Percentiles rank a stretch among this genome's conserved stretches.
Evolutionary conservation across 1,284 basidiomycete species (phyloP).

Genomic region (Fomitopsis schrenkii): DNA sequence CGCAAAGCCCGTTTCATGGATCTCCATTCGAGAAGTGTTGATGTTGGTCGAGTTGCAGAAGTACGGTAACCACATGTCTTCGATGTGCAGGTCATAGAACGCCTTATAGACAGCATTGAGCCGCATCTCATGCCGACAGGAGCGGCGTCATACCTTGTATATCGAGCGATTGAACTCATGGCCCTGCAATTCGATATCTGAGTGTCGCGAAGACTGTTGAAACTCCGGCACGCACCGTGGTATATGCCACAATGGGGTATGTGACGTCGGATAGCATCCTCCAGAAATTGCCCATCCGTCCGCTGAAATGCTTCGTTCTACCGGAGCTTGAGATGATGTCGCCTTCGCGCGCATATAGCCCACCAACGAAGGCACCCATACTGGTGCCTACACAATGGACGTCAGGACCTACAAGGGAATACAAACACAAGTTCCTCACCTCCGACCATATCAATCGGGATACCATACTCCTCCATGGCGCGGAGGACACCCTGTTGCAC

Average conservation of each 20-base stretch:
- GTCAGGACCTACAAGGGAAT: background rate
- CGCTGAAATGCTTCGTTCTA: constrained; percentile 88
- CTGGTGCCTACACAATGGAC: constrained; percentile 55
- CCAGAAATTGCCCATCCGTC: constrained; percentile 93
- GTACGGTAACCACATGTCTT: constrained; percentile 99
- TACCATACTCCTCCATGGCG: constrained; percentile 87
- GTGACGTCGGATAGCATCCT: constrained; percentile 93
- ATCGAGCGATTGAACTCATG: constrained; percentile 89
- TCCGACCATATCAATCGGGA: constrained; percentile 91
- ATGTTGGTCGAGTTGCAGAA: constrained; percentile 99
- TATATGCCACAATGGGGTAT: constrained; percentile 96
- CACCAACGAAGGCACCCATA: constrained; percentile 94
- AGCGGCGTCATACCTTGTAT: constrained; percentile 55
- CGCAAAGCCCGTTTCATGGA: constrained; percentile 95
- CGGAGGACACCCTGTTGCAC: constrained; percentile 74
- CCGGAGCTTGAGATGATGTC: constrained; percentile 86
- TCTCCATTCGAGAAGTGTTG: constrained; percentile 94
- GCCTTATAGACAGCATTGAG: constrained; percentile 36
- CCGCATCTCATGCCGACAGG: background rate
- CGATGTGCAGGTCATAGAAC: constrained; percentile 94
- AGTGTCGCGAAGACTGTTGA: constrained; percentile 7
- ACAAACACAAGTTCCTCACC: constrained; percentile 36
- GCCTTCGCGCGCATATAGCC: constrained; percentile 91
- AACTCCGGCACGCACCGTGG: constrained; percentile 63
- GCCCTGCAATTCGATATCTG: constrained; percentile 42